Evolutionary conservation across 2,329 filamentous ascomycete genomes (phyloP).

Genomic region (Bipolaris victoriae): DNA sequence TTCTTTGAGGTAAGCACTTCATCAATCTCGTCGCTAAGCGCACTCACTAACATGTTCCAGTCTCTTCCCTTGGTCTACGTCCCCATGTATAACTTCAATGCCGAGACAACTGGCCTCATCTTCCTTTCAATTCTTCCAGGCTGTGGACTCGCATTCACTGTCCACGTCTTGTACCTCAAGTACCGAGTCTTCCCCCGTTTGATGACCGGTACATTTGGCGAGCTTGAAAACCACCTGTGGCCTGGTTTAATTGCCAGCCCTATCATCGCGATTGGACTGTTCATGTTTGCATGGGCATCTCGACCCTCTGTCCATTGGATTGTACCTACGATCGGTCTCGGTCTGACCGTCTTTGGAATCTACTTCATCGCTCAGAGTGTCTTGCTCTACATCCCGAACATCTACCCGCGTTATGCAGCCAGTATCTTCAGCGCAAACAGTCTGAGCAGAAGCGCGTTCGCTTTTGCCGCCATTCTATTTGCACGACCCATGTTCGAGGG

Average conservation of each 20-base stretch:
- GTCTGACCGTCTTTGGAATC: conserved; percentile 53
- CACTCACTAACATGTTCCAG: conserved; percentile 9
- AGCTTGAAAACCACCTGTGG: conserved; percentile 72
- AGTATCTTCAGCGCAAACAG: conserved; percentile 67
- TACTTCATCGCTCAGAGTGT: conserved; percentile 54
- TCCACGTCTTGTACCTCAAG: conserved; percentile 75
- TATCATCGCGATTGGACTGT: conserved; percentile 67
- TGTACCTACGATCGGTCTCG: conserved; percentile 59
- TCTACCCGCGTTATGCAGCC: conserved; percentile 57
- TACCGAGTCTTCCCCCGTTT: conserved; percentile 68
- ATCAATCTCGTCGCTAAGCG: not conserved
- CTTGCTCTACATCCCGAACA: conserved; percentile 68
- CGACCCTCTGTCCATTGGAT: conserved; percentile 66
- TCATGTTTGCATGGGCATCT: conserved; percentile 68
- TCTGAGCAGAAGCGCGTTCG: conserved; percentile 61
- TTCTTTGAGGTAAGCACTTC: conserved; percentile 65
- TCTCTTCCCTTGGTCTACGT: conserved; percentile 69
- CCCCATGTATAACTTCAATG: conserved; percentile 74
- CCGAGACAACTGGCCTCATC: conserved; percentile 77
- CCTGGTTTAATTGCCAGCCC: conserved; percentile 64
- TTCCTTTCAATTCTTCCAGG: conserved; percentile 81
- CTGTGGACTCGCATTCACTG: conserved; percentile 68
- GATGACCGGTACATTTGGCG: conserved; percentile 71
- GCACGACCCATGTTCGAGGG: conserved; percentile 64
- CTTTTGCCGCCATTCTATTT: conserved; percentile 65